A percentile compares a stretch with the other conserved stretches of the same genome.
Evolutionary conservation across 2,329 filamentous ascomycete species (phyloP).

Genomic region (Mycosphaerelloides madeirae): DNA sequence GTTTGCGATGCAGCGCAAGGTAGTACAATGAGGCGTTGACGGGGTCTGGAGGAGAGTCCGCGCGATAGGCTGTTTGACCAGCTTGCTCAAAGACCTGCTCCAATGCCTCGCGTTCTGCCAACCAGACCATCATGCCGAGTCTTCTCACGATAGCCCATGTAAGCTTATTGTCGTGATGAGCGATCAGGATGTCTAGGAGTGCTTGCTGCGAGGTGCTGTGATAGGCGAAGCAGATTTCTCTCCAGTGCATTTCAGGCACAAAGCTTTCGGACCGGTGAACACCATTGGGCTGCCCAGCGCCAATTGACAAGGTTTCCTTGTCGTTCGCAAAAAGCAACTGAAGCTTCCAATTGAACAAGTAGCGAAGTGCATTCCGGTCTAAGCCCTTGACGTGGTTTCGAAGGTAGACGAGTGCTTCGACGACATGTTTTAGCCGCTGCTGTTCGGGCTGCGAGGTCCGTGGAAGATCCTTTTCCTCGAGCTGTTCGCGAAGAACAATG

Average conservation of each 20-base stretch:
- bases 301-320: constrained; percentile 2
- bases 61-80: constrained; percentile 88
- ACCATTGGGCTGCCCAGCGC: constrained; percentile 26
- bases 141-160: constrained; percentile 81
- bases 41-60: constrained; percentile 79
- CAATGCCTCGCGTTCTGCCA: constrained; percentile 69
- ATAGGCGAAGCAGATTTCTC: constrained; percentile 81
- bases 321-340: constrained; percentile 17
- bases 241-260: constrained; percentile 51
- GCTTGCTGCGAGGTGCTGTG: constrained; percentile 72
- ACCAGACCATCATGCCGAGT: constrained; percentile 92
- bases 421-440: constrained; percentile 20
- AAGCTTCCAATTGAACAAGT: constrained; percentile 31
- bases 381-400: constrained; percentile 24
- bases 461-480: constrained; percentile 49
- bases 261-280: constrained; percentile 4
- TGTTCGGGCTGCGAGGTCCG: constrained; percentile 23
- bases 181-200: constrained; percentile 62
- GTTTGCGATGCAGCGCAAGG: constrained; percentile 80
- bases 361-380: constrained; percentile 27
- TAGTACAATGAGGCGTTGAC: constrained; percentile 90
- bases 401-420: constrained; percentile 25
- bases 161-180: constrained; percentile 73
- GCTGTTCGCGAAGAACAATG: constrained; percentile 25
- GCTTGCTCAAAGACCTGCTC: constrained; percentile 85